Evolutionary conservation across 257 asterid genomes (phyloP).

Genomic region (Solanum clarkiae): DNA sequence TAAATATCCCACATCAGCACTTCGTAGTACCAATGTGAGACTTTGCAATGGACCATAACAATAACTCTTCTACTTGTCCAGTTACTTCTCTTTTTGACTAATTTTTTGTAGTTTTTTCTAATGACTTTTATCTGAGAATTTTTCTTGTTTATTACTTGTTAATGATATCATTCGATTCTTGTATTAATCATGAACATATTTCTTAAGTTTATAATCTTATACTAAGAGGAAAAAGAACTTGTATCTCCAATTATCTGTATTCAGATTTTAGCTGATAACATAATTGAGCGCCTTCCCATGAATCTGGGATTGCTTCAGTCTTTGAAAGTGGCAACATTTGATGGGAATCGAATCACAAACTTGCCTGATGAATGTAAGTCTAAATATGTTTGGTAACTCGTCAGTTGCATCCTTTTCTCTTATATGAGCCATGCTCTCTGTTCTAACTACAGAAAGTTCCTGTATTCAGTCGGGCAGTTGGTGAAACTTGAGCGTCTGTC

Average conservation of each 20-base stretch:
- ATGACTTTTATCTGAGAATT: not conserved
- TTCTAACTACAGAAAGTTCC: not conserved
- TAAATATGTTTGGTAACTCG: not conserved
- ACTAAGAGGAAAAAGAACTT: not conserved
- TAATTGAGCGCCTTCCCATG: slow-evolving; percentile 69
- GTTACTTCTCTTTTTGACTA: not conserved
- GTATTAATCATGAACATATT: not conserved
- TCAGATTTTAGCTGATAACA: slow-evolving; percentile 81
- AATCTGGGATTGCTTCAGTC: slow-evolving; percentile 87
- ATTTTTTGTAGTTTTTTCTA: not conserved
- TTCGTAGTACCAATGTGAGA: not conserved
- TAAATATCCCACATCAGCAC: not conserved
- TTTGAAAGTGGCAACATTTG: slow-evolving; percentile 72
- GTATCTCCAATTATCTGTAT: not conserved
- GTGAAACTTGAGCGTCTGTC: slow-evolving; percentile 90
- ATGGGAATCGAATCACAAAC: slow-evolving; percentile 59
- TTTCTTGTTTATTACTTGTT: not conserved
- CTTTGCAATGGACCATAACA: not conserved
- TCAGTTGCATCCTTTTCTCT: not conserved
- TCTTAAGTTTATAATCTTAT: not conserved
- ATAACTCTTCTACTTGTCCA: not conserved
- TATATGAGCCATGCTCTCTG: not conserved
- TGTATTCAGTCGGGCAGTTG: slow-evolving; percentile 83
- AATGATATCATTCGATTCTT: not conserved
- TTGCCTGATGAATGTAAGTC: slow-evolving; percentile 90